Evolutionary conservation across 1,139 yeast species (phyloP).

Genomic region (Kluyveromyces sp.): DNA sequence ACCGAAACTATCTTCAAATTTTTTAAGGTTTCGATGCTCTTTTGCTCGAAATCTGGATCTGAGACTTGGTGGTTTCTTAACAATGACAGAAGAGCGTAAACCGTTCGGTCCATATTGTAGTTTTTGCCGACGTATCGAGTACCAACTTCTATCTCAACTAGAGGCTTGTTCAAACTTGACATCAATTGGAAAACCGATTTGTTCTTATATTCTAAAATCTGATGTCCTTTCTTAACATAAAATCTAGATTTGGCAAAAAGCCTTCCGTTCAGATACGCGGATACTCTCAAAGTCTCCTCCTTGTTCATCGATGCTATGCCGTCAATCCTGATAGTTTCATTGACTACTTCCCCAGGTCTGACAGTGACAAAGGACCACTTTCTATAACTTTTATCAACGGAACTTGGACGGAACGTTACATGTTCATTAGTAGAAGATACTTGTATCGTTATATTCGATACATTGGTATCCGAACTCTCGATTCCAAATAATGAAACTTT

Average conservation of each 20-base stretch:
- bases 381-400: constrained; percentile 49
- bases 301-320: constrained; percentile 41
- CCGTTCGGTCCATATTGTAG: constrained; percentile 53
- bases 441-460: constrained; percentile 41
- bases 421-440: constrained; percentile 38
- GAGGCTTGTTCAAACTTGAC: constrained; percentile 24
- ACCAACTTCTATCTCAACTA: constrained; percentile 46
- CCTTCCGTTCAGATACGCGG: constrained; percentile 59
- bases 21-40: constrained; percentile 12
- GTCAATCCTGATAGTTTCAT: constrained; percentile 57
- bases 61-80: constrained; percentile 30
- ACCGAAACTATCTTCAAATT: constrained; percentile 14
- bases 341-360: constrained; percentile 64
- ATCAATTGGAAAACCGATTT: constrained; percentile 29
- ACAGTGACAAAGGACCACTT: constrained; percentile 78
- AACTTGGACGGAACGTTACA: constrained; percentile 57
- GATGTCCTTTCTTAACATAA: constrained; percentile 30
- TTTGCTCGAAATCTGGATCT: constrained; percentile 12
- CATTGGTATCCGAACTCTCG: constrained; percentile 16
- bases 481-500: constrained; percentile 36
- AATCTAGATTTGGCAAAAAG: constrained; percentile 48
- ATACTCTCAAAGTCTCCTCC: constrained; percentile 51
- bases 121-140: constrained; percentile 66
- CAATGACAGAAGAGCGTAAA: constrained; percentile 50
- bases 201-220: constrained; percentile 33